Evolutionary conservation across 805 yeast species (phyloP), one percentile per base, ranked within the genome.

Genomic region (Wickerhamomyces bovis): DNA sequence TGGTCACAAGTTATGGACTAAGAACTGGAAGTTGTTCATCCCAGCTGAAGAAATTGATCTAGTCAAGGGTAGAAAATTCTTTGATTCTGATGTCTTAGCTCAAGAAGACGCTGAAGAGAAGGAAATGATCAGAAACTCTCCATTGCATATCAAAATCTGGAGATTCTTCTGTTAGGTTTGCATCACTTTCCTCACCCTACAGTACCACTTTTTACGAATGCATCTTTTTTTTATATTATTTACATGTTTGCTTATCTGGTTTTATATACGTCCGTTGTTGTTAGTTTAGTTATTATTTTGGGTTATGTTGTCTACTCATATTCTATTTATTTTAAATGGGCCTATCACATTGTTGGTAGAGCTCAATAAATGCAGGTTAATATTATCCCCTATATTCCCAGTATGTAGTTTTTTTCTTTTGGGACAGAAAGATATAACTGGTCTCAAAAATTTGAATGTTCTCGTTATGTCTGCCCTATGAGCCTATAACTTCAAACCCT

Each of bases 21-120:
- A 56, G 35, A 62, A 57, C 38, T 64, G 65, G 61, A 42, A 53
- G 13, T 38, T 52, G 10, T 64, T 66, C 53, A 64, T 77, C 42
- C 65, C 62, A 9, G 68, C 74, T 16, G 53, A 55, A 22, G 78
- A 77, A 39, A 72, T 81, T 53, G 86, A 82, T 55, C 66, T 82
- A 35, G 78, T 72, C 46, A 68, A 77, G 20, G 85, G 84, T 25
- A 67, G 81, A 58, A 72, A 78, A 33, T 61, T 65, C 28, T 62
- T 65, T 42, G 72, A 70, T 51, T 55, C 61, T 44, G 72, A 70
- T 40, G 53, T 58, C 7, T 53, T 67, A 41, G 63, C 59, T 31
- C 70, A 67, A 53, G 72, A 69, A 50, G 65, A 64, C 39, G 66
- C 63, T 11, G 70, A 64, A 43, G 75, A 64, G 44, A 35, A 23